A percentile compares a stretch with the other conserved stretches of the same genome.
Conservation (phyloP, 176 grass and related monocot species). For the Pontederia paniculata region DNA sequence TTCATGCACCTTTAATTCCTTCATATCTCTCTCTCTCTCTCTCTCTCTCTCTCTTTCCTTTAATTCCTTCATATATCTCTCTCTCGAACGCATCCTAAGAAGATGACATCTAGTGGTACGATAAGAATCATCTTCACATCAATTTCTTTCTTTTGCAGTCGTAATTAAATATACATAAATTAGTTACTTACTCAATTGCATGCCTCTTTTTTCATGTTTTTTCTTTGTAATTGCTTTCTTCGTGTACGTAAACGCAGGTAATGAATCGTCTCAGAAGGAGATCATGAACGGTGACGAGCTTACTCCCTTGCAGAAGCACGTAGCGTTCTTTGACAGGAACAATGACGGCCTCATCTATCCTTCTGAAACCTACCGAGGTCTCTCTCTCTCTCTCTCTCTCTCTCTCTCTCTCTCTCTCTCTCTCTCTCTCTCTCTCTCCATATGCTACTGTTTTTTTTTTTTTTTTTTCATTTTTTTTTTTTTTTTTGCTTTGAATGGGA, state of each 20-base stretch:
- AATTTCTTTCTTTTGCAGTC: not conserved
- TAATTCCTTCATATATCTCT: not conserved
- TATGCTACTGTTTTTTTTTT: no score
- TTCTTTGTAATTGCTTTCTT: not conserved
- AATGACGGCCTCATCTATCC: slow-evolving; percentile 58
- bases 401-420: not conserved
- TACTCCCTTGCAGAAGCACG: slow-evolving; percentile 55
- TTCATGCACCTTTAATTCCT: no score
- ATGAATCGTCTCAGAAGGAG: slow-evolving; percentile 3
- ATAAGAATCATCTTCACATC: not conserved
- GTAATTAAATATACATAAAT: slow-evolving; percentile 7
- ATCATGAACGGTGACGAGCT: slow-evolving; percentile 31
- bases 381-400: not conserved
- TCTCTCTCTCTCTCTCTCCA: not conserved
- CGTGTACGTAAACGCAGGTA: not conserved
- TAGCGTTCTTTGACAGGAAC: slow-evolving; percentile 63
- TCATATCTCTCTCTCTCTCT: not conserved
- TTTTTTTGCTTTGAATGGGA: no score
- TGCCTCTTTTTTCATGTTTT: not conserved
- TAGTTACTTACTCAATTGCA: not conserved
- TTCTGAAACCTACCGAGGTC: slow-evolving; percentile 46
- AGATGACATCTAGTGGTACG: no score
- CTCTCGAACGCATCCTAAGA: not conserved
- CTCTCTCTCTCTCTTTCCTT: not conserved
- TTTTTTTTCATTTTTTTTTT: no score